Evolutionary conservation across 441 rosid genomes (phyloP).

Genomic region (Eutrema salsugineum): DNA sequence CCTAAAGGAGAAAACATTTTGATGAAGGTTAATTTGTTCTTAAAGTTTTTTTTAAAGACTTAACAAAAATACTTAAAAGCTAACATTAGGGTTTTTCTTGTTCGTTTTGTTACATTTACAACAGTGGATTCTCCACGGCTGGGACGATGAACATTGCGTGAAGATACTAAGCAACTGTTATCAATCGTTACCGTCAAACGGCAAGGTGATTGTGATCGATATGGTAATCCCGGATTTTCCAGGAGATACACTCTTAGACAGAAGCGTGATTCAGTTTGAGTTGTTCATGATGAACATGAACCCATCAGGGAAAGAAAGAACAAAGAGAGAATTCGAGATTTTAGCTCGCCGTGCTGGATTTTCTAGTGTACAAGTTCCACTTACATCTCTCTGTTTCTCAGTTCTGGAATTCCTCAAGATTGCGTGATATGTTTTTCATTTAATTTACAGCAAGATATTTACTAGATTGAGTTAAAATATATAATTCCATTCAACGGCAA

Average conservation of each 20-base stretch:
- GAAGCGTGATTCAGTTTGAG: slow-evolving; percentile 40
- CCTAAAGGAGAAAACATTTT: slow-evolving; percentile 52
- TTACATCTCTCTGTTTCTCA: slow-evolving; percentile 39
- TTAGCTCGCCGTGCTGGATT: slow-evolving; percentile 44
- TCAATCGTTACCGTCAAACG: slow-evolving; percentile 31
- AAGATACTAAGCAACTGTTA: slow-evolving; percentile 44
- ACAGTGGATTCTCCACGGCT: slow-evolving; percentile 46
- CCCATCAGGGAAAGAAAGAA: slow-evolving; percentile 39
- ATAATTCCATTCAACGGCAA: too few species aligned
- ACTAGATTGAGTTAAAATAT: too few species aligned
- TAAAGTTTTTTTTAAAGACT: background rate
- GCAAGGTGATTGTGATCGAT: slow-evolving; percentile 43
- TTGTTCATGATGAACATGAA: slow-evolving; percentile 33
- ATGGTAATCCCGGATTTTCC: slow-evolving; percentile 38
- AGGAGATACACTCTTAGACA: slow-evolving; percentile 19
- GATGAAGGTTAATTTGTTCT: slow-evolving; percentile 34
- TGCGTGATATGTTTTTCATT: background rate
- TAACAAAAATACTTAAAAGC: background rate
- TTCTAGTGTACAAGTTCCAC: slow-evolving; percentile 34
- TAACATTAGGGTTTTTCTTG: background rate
- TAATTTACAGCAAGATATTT: too few species aligned
- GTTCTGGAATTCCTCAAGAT: slow-evolving; percentile 41
- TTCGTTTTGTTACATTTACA: background rate
- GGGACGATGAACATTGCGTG: slow-evolving; percentile 36
- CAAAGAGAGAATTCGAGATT: slow-evolving; percentile 36